Percentiles rank a stretch among this genome's conserved stretches.
Conservation (phyloP, 2,329 filamentous ascomycete species). For the Lomentospora prolificans region DNA sequence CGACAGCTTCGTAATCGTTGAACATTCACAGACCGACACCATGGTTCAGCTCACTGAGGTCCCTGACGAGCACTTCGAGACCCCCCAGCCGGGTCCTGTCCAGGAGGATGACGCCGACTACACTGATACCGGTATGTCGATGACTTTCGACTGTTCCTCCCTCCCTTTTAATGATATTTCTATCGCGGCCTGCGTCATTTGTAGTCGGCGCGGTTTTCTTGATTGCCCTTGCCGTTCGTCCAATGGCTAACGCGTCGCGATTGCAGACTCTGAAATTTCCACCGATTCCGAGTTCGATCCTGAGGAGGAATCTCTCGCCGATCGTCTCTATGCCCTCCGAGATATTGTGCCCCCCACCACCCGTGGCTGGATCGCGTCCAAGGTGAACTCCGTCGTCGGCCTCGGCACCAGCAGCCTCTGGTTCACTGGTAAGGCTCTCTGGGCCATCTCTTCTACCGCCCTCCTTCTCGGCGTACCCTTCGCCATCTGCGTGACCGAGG, state of each 20-base stretch:
- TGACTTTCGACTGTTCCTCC: no score
- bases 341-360: conserved; percentile 68
- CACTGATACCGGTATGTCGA: conserved; percentile 73
- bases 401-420: conserved; percentile 44
- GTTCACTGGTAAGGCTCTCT: conserved; percentile 78
- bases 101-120: conserved; percentile 89
- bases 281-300: conserved; percentile 65
- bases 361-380: conserved; percentile 57
- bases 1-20: background rate
- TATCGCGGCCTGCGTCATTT: no score
- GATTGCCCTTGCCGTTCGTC: conserved; percentile 6
- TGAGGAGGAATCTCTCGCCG: conserved; percentile 47
- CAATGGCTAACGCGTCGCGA: conserved; percentile 5
- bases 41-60: conserved; percentile 98
- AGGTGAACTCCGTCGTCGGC: conserved; percentile 42
- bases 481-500: conserved; percentile 85
- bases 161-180: no score
- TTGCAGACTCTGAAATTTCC: conserved; percentile 70
- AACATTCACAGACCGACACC: conserved; percentile 31
- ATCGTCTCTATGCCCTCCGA: conserved; percentile 62
- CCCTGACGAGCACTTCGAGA: conserved; percentile 87
- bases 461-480: conserved; percentile 88
- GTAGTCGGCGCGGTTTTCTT: no score
- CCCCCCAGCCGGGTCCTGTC: conserved; percentile 57
- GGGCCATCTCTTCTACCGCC: conserved; percentile 82